Base-by-base conservation (phyloP, 176 grass and related monocot genomes). In the Eleusine coracana region DNA sequence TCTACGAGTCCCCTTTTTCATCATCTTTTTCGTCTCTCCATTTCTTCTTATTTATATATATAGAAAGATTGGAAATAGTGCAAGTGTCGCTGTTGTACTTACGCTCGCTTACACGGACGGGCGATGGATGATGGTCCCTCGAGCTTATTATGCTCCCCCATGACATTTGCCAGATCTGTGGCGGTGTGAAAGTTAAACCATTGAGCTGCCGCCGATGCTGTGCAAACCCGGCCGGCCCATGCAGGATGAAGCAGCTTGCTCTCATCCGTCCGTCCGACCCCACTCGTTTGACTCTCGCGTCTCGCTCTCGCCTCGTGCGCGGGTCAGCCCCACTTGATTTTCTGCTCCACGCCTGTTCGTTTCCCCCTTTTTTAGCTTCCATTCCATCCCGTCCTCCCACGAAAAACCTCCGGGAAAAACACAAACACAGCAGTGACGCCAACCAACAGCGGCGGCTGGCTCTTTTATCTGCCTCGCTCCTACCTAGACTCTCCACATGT, bases 401-500 rank as follows among this genome's bases (percentile, higher is more conserved):
- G 31, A 34, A 34, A 34, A 34, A 40, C 36, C 52, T 55, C 52
- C 16, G 14, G 5, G 6, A 67, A 66, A 28, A 61, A 25, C 23
- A 7, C 50, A 25, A 34, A 34, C 61, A n/a, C 11, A 14, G 51
- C 28, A 12, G 73, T 77, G 58, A 49, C 63, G 51, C 64, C 15
- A 39, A 70, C 73, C 65, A 68, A 11, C 85, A 52, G 54, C 18
- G 17, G 18, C 5, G 54, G 41, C 13, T 44, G 51, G 46, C 66
- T 34, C 55, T 65, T 77, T 54, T 77, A 76, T 87, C 65, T 31
- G 3, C 66, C 17, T 44, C 77, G 18, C 38, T 80, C 85, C 77
- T 68, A 48, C 85, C 77, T 68, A 48, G 78, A 85, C 50, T 68
- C 78, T 74, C 60, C 82, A 88, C 87, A 86, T 73, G 86, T 64